These are phyloP conservation scores for Termitomyces sp. DNA, from an alignment of 768 basidiomycete species.

Conservation along the genomic window DNA sequence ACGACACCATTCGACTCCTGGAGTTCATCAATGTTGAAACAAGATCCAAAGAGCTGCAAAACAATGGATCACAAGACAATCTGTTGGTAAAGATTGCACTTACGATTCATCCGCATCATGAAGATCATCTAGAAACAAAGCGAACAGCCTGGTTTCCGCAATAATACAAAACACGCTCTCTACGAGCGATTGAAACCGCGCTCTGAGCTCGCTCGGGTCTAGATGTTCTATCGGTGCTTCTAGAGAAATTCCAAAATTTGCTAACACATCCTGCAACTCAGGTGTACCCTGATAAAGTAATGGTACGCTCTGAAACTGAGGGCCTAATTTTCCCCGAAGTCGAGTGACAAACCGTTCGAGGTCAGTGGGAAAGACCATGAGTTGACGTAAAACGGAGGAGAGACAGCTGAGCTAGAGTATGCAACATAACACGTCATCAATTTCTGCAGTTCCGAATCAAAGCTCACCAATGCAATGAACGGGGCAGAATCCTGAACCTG, in stretches of 20 bases:
- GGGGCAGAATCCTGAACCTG: constrained; percentile 60
- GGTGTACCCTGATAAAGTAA: constrained; percentile 68
- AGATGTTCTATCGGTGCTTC: constrained; percentile 49
- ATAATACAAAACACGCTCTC: constrained; percentile 66
- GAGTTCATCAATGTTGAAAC: constrained; percentile 60
- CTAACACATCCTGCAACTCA: constrained; percentile 59
- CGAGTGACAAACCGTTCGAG: constrained; percentile 58
- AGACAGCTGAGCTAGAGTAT: constrained; percentile 51
- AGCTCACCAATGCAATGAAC: constrained; percentile 46
- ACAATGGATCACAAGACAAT: neutral
- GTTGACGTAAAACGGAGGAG: constrained; percentile 65
- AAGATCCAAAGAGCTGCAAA: constrained; percentile 56
- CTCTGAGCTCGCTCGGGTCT: constrained; percentile 55
- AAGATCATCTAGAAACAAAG: constrained; percentile 67
- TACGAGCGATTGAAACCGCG: constrained; percentile 64
- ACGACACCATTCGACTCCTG: constrained; percentile 54
- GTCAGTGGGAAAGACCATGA: constrained; percentile 71
- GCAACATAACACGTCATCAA: neutral
- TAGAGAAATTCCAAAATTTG: constrained; percentile 44
- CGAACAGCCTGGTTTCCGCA: constrained; percentile 64
- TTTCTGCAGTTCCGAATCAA: neutral
- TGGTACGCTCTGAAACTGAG: constrained; percentile 63
- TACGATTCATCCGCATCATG: constrained; percentile 73
- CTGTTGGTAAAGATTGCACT: neutral
- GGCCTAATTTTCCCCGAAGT: constrained; percentile 56